A percentile compares a stretch with the other conserved stretches of the same genome.
Conservation (phyloP, 192 early-diverging fungal species). For the Rhizophagus prolifer region DNA sequence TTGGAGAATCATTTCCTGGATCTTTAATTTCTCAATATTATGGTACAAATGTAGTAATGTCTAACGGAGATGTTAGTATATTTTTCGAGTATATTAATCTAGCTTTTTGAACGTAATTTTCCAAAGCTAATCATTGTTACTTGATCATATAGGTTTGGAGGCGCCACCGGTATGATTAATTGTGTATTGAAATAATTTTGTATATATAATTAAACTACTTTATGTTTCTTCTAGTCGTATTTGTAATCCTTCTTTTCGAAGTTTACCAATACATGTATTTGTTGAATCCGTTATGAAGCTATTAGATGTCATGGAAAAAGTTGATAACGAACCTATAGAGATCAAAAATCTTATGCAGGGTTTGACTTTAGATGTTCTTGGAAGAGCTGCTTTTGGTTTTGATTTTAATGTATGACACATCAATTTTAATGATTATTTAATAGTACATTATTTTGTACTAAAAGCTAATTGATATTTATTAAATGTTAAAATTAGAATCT, state of each 20-base stretch:
- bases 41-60: not conserved
- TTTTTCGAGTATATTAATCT: not conserved
- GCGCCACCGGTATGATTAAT: not conserved
- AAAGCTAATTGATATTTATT: too few species aligned
- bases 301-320: not conserved
- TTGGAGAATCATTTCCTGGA: not conserved
- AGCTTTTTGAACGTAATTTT: not conserved
- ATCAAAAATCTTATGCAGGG: too few species aligned
- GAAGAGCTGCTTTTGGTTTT: too few species aligned
- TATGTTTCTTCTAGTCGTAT: not conserved
- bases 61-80: not conserved
- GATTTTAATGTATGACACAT: not conserved
- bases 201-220: not conserved
- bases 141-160: not conserved
- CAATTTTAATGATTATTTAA: too few species aligned
- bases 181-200: too few species aligned
- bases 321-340: not conserved
- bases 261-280: not conserved
- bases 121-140: not conserved
- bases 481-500: not conserved
- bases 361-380: too few species aligned
- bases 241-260: not conserved
- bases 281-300: not conserved
- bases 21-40: constrained; percentile 1
- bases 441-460: too few species aligned